These are phyloP conservation scores for Fragilariopsis cylindrus DNA, from an alignment of 108 stramenopile species.

Conservation along the genomic window DNA sequence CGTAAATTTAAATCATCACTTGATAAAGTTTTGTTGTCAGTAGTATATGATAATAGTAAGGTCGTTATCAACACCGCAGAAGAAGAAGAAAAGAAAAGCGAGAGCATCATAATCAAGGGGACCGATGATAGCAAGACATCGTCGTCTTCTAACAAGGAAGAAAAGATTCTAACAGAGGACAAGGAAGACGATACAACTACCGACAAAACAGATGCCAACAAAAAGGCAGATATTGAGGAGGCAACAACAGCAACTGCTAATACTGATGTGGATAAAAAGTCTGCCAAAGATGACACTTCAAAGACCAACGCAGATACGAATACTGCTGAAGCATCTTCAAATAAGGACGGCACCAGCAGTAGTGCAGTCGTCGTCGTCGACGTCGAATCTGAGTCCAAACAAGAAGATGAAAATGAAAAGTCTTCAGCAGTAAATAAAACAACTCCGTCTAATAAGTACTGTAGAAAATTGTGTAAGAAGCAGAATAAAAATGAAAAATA, in stretches of 20 bases:
- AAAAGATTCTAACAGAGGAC: neutral
- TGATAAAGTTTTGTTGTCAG: neutral
- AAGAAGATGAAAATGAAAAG: too few relatives aligned
- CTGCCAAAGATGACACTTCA: neutral
- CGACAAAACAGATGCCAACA: neutral
- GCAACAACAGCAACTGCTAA: too few relatives aligned
- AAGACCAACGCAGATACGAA: neutral
- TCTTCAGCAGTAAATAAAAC: too few relatives aligned
- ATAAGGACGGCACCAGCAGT: too few relatives aligned
- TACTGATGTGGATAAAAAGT: neutral
- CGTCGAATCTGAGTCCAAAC: too few relatives aligned
- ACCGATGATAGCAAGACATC: neutral
- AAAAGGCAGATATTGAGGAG: neutral
- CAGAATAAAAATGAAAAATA: too few relatives aligned
- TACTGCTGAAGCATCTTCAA: too few relatives aligned
- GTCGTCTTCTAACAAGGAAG: too few relatives aligned
- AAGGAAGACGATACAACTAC: neutral
- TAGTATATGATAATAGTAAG: too few relatives aligned
- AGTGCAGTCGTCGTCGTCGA: too few relatives aligned
- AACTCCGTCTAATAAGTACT: too few relatives aligned
- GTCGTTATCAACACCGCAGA: neutral
- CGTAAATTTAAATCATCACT: slow-evolving; percentile 12
- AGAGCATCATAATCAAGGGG: neutral
- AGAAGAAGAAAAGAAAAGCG: neutral
- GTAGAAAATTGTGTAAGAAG: too few relatives aligned